Evolutionary conservation across 257 asterid genomes (phyloP), one percentile per base, ranked within the genome.

Genomic region (Leptodermis oblonga): DNA sequence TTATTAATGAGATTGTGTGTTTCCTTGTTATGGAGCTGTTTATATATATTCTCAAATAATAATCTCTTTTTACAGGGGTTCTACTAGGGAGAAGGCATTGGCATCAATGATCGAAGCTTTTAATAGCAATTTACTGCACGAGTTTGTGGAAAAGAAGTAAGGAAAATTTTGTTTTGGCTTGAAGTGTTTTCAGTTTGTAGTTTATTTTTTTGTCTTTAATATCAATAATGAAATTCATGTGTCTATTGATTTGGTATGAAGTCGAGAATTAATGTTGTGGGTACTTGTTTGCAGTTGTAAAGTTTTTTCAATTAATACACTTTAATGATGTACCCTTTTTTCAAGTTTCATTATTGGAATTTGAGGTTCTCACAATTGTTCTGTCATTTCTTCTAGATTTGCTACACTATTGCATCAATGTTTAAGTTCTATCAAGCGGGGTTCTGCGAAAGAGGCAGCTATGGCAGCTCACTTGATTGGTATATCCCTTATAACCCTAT

Each of bases 401-500:
- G 98, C 93, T 49, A 94, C 99, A 17, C 70, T 91, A 65, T 71
- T 94, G 71, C 92, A 89, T 69, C 97, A 76, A 70, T 94, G 96
- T 77, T 74, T 94, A 79, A 83, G 74, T 75, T 94, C 95, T 54
- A 72, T 94, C 65, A 94, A 89, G 79, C 85, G 89, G 75, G 99
- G 99, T 68, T 91, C 98, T 68, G 86, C 90, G 6, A 91, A 76
- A 81, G 99, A 94, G 87, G 83, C 87, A 65, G 81, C 93, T 69
- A 79, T 94, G 84, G 98, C 99, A 4, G 80, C 97, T 73, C 97
- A 87, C 69, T 82, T 79, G 36, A 91, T 89, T 84, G 99, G 99
- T 94, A 80, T 77, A 78, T 74, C 65, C 28, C 49, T 49, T 14
- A 18, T 17, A 39, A 39, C 37, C 39, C 5, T 67, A 11, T 7